phyloP scores from a whole-genome alignment of 495 filamentous ascomycete species.

The Podospora pseudoanserina region DNA sequence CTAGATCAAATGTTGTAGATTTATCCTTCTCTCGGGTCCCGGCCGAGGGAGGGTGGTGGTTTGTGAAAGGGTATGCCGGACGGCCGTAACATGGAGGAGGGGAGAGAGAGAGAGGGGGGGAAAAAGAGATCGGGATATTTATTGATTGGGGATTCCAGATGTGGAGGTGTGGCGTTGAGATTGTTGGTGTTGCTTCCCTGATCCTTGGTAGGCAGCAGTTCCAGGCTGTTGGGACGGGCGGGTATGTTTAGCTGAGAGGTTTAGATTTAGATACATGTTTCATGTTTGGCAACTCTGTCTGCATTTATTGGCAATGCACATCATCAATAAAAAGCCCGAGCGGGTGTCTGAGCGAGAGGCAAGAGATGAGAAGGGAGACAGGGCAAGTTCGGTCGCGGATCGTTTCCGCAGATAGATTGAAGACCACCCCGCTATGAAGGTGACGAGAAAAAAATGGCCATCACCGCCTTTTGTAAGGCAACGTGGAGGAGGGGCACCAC shows the following conservation, averaged over 20 bases:
- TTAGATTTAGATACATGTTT: background rate
- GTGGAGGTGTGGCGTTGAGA: background rate
- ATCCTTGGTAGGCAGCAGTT: background rate
- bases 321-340: background rate
- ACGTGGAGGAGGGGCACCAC: background rate
- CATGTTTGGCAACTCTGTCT: background rate
- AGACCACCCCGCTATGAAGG: slow-evolving; percentile 11
- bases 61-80: background rate
- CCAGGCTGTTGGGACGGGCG: background rate
- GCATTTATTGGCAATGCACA: background rate
- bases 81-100: background rate
- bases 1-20: background rate
- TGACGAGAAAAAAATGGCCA: background rate
- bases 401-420: background rate
- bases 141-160: background rate
- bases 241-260: too few species aligned
- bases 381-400: background rate
- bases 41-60: background rate
- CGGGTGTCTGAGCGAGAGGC: background rate
- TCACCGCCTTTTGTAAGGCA: background rate
- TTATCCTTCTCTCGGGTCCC: background rate
- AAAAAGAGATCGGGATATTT: background rate
- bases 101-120: background rate
- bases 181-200: background rate
- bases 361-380: too few species aligned